Conservation (phyloP, 73 alveolate species). For the Paramecium octaurelia region DNA sequence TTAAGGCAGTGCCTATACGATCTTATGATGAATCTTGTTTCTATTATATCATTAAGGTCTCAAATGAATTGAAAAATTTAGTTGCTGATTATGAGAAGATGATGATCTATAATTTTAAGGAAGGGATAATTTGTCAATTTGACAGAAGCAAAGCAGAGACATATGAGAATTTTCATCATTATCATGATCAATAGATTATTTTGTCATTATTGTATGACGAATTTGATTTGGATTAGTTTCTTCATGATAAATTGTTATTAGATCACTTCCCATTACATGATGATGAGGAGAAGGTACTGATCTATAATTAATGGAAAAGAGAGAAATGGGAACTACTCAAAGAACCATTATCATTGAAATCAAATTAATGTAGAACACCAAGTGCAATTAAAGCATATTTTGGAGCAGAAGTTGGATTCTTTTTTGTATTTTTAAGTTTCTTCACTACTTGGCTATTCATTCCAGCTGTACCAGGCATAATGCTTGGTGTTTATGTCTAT, state of each 20-base stretch:
- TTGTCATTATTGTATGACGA: background rate
- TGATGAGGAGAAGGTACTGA: background rate
- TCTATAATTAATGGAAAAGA: background rate
- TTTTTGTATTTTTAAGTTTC: background rate
- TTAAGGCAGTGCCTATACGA: background rate
- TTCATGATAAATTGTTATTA: background rate
- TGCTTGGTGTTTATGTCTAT: background rate
- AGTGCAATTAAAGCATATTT: background rate
- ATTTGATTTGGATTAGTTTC: background rate
- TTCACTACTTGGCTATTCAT: conserved; percentile 9
- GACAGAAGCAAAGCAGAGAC: background rate
- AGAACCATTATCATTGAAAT: conserved; percentile 2
- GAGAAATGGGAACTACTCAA: background rate
- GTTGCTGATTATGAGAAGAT: background rate
- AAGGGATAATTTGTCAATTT: background rate
- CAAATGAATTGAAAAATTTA: background rate
- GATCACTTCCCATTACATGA: conserved; percentile 7
- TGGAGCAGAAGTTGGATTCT: conserved; percentile 13
- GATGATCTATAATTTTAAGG: conserved; percentile 1
- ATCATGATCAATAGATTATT: background rate
- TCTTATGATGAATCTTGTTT: background rate
- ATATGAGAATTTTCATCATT: conserved; percentile 6
- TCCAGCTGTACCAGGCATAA: conserved; percentile 33
- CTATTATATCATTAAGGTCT: background rate
- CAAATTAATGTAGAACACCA: background rate